Conservation (phyloP, 2,329 filamentous ascomycete genomes). For the Nectriaceae sp. region DNA sequence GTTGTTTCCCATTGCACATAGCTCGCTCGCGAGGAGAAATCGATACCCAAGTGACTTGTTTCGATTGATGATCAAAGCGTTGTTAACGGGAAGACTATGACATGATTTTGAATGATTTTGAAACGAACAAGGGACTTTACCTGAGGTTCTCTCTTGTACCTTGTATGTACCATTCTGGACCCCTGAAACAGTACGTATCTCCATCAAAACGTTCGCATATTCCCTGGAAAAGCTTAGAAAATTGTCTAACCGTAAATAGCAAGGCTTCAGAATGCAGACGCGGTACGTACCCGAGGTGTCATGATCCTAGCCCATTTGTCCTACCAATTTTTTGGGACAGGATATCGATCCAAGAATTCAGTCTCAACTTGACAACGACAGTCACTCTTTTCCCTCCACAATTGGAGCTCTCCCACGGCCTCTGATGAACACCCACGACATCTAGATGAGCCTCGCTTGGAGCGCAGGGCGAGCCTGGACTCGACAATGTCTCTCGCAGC, state of each 20-base stretch:
- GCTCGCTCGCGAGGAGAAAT: constrained; percentile 16
- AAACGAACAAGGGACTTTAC: too few species aligned
- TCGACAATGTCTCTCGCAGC: constrained; percentile 34
- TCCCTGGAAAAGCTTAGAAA: too few species aligned
- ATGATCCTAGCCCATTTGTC: not conserved
- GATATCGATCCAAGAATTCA: not conserved
- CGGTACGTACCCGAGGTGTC: not conserved
- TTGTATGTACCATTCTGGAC: too few species aligned
- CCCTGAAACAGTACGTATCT: too few species aligned
- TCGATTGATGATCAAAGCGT: too few species aligned
- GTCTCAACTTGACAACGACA: not conserved
- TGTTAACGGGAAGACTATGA: too few species aligned
- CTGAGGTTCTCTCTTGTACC: too few species aligned
- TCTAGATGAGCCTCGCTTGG: constrained; percentile 41
- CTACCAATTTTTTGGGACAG: not conserved
- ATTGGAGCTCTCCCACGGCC: not conserved
- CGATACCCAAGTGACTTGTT: constrained; percentile 31
- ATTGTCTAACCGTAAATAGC: too few species aligned
- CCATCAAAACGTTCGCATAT: too few species aligned
- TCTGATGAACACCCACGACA: constrained; percentile 8
- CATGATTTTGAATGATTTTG: too few species aligned
- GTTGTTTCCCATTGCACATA: constrained; percentile 14
- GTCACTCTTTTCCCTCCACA: not conserved
- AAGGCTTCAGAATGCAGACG: too few species aligned
- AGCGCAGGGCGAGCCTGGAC: constrained; percentile 40